phyloP scores from a whole-genome alignment of 768 basidiomycete genomes.

The Leccinum aurantiacum region DNA sequence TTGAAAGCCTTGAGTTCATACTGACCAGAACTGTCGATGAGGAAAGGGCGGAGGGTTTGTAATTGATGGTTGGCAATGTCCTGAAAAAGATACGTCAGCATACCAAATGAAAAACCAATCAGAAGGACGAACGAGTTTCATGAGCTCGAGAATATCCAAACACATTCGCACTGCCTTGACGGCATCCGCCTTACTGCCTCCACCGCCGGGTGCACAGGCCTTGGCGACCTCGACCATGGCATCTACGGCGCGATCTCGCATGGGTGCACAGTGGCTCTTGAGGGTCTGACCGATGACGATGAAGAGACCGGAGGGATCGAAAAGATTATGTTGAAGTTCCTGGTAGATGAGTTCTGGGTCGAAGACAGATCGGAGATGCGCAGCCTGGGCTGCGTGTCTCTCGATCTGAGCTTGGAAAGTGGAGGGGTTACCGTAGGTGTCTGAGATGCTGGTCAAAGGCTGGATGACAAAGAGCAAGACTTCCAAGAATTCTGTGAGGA shows the following conservation, averaged over 20 bases:
- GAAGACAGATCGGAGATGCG: constrained; percentile 69
- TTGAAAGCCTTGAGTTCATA: constrained; percentile 81
- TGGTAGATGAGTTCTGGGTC: constrained; percentile 82
- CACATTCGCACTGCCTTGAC: constrained; percentile 77
- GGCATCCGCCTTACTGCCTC: constrained; percentile 59
- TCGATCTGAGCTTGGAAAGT: constrained; percentile 59
- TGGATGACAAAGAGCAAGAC: constrained; percentile 84
- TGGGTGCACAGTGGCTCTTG: constrained; percentile 91
- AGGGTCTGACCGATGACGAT: constrained; percentile 75
- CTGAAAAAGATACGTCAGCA: constrained; percentile 42
- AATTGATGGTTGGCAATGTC: constrained; percentile 97
- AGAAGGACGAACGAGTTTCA: constrained; percentile 78
- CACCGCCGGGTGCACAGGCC: constrained; percentile 52
- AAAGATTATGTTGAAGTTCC: constrained; percentile 73
- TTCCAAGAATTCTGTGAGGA: constrained; percentile 75
- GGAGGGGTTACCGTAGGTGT: constrained; percentile 58
- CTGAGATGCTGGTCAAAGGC: constrained; percentile 64
- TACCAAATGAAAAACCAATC: constrained; percentile 11
- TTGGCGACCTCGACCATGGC: constrained; percentile 75
- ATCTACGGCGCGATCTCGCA: constrained; percentile 83
- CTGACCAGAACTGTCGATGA: constrained; percentile 74
- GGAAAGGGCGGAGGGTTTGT: constrained; percentile 87
- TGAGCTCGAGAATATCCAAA: constrained; percentile 88
- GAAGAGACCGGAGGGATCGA: constrained; percentile 80
- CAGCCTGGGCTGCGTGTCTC: constrained; percentile 62